Base-by-base conservation (phyloP, 148 eudicot genomes). In the Diospyros lotus region DNA sequence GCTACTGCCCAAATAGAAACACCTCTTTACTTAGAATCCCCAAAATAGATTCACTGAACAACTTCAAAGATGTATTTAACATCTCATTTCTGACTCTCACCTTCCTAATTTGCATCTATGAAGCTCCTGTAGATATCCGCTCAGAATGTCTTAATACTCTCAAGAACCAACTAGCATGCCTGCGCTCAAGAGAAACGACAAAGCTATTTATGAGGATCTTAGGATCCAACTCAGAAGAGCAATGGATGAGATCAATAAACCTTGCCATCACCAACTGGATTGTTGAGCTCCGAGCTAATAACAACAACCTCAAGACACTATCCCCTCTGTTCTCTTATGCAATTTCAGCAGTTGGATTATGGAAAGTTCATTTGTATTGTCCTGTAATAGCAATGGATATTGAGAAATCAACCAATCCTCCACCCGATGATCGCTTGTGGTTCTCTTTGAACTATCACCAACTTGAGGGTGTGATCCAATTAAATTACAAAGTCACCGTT, bases 251-350 rank as follows among this genome's bases (percentile, higher is more conserved):
- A 56, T 82, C 92, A 3, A 61, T 94, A 42, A 91, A 89, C 74
- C 92, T 91, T 0, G 98, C 88, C 3, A 81, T 94, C 38, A 88
- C 98, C 12, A 93, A 89, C 73, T 93, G 98, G 98, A 89, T 88
- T 65, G 75, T 60, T 64, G 93, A 89, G 77, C 63, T 82, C 17
- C 79, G 54, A 65, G 80, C 82, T 6, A 60, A 66, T 9, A 80
- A 80, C 59, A 77, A 75, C 39, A 17, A 15, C 40, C 76, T 89
- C 5, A 87, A 79, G 44, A 87, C 87, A 41, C 94, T 89, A 1
- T 91, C 88, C 0, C 88, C 95, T 3, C 64, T 94, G 76, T 94
- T 87, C 77, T 89, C 97, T 2, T 86, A 86, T 73, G 83, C 86
- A 0, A 28, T 83, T 79, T 89, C 97, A 13, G 72, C 84, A 40